These are phyloP conservation scores for Chionographis japonica DNA, from an alignment of 106 monocot genomes.

Conservation along the genomic window DNA sequence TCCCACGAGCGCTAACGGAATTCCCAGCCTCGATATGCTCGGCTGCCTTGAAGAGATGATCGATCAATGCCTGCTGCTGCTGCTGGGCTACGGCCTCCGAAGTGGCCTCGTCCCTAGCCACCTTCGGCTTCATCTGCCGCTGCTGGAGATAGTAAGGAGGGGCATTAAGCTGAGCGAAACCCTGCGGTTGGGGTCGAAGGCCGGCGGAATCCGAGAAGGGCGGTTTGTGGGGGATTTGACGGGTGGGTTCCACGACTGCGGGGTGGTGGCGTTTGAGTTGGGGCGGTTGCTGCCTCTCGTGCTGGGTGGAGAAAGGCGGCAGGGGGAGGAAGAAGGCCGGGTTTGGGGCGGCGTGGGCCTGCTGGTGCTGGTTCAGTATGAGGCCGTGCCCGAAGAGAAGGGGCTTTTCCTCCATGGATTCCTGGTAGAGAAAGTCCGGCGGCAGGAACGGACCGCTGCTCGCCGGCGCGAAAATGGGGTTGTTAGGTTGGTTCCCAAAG, in stretches of 20 bases:
- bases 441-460: background rate
- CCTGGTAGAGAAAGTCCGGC: constrained; percentile 10
- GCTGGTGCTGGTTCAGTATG: constrained; percentile 19
- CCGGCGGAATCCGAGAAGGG: background rate
- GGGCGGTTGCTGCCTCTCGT: background rate
- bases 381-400: constrained; percentile 1
- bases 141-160: background rate
- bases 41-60: constrained; percentile 75
- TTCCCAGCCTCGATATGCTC: constrained; percentile 74
- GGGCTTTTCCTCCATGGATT: constrained; percentile 9
- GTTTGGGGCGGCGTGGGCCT: constrained; percentile 11
- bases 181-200: background rate
- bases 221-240: background rate
- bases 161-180: background rate
- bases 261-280: constrained; percentile 4
- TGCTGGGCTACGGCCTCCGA: constrained; percentile 6
- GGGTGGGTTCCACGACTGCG: constrained; percentile 2
- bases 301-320: background rate
- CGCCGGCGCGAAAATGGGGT: too few species aligned
- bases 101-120: constrained; percentile 7
- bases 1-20: constrained; percentile 67
- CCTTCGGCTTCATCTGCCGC: constrained; percentile 14
- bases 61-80: constrained; percentile 49
- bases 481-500: too few species aligned
- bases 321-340: constrained; percentile 27